phyloP scores from a whole-genome alignment of 139 green algal genomes.

The Chara braunii region DNA sequence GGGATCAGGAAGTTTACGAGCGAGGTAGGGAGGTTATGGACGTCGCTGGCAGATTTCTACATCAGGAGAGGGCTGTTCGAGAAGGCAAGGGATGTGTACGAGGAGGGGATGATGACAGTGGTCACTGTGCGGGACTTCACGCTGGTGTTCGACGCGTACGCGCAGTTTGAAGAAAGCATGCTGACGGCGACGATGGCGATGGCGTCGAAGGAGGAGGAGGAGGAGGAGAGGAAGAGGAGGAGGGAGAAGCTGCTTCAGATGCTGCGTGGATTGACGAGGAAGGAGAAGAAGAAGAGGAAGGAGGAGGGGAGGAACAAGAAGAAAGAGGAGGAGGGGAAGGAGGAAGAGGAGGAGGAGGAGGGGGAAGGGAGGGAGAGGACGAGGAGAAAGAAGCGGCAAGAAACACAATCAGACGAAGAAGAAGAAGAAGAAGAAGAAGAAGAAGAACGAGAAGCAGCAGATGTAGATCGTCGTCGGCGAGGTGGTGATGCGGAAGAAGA shows the following conservation, averaged over 20 bases:
- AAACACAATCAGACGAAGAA: background rate
- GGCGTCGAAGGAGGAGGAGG: slow-evolving; percentile 13
- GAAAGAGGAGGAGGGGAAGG: background rate
- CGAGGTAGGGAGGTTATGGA: slow-evolving; percentile 93
- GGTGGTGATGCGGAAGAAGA: background rate
- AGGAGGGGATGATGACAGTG: slow-evolving; percentile 82
- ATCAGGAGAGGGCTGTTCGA: slow-evolving; percentile 90
- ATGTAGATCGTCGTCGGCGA: background rate
- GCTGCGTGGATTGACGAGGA: slow-evolving; percentile 40
- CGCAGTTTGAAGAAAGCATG: slow-evolving; percentile 49
- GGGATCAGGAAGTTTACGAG: slow-evolving; percentile 80
- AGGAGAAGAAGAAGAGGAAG: background rate
- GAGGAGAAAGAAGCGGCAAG: background rate
- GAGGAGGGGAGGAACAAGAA: background rate
- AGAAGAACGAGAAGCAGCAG: background rate
- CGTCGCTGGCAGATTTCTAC: slow-evolving; percentile 92
- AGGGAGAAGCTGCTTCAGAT: background rate
- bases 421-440: background rate
- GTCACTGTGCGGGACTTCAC: slow-evolving; percentile 83
- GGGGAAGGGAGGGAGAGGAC: background rate
- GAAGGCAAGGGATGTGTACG: slow-evolving; percentile 91
- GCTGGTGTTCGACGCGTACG: slow-evolving; percentile 94
- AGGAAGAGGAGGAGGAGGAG: background rate
- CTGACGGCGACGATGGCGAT: slow-evolving; percentile 42
- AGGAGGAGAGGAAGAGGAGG: slow-evolving; percentile 3